Evolutionary conservation across 1,284 basidiomycete genomes (phyloP).

Genomic region (Heterobasidion irregulare): DNA sequence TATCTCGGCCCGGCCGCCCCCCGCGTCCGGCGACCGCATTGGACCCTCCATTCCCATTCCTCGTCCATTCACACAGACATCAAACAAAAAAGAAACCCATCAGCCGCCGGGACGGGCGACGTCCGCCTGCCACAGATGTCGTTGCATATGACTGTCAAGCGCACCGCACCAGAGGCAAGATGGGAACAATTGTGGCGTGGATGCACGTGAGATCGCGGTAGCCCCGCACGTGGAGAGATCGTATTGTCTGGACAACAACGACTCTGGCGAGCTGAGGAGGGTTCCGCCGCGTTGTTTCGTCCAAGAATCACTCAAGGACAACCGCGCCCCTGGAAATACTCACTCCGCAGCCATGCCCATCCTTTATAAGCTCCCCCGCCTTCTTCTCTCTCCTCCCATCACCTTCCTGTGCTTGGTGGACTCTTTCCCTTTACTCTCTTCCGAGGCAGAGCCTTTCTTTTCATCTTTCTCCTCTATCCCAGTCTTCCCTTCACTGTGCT

Average conservation of each 20-base stretch:
- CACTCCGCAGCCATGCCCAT: background rate
- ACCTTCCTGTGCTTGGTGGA: conserved; percentile 8
- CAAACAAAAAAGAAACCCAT: too few relatives aligned
- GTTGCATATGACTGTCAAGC: too few relatives aligned
- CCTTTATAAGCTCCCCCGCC: background rate
- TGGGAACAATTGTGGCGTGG: too few relatives aligned
- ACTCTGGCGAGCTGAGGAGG: background rate
- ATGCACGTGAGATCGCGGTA: too few relatives aligned
- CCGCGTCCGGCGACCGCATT: too few relatives aligned
- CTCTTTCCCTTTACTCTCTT: conserved; percentile 10
- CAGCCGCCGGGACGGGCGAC: too few relatives aligned
- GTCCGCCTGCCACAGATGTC: too few relatives aligned
- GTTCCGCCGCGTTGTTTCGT: background rate
- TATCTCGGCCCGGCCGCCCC: too few relatives aligned
- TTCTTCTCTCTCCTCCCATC: conserved; percentile 3
- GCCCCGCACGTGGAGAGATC: background rate
- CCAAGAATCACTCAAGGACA: background rate
- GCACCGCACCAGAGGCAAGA: too few relatives aligned
- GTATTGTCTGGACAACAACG: background rate
- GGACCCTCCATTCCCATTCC: too few relatives aligned
- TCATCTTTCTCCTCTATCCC: conserved; percentile 14
- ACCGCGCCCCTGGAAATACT: background rate
- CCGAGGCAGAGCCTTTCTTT: conserved; percentile 20
- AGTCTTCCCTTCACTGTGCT: conserved; percentile 1
- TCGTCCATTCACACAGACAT: too few relatives aligned